Base-by-base conservation (phyloP, 768 basidiomycete species). In the Tephrocybe sp. region DNA sequence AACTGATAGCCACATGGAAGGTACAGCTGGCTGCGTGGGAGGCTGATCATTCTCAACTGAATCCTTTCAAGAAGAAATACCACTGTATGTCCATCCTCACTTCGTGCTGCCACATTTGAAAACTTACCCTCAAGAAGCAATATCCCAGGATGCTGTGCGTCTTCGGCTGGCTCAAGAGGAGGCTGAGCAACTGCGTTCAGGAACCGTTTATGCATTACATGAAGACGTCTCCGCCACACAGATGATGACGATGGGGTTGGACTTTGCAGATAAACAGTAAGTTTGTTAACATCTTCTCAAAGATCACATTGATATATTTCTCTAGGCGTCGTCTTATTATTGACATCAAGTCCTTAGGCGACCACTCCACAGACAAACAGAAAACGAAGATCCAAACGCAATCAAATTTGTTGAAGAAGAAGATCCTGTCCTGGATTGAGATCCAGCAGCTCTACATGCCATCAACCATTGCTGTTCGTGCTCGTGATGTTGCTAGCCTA, bases 231-330 rank as follows among this genome's bases (percentile, higher is more conserved):
- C 42, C 8, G 46, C 40, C 16, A 36, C 22, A 5, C 43, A 39
- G 24, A 24, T 48, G 12, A 38, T 58, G 2, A 54, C 27, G 1
- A 50, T 48, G 40, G 56, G 56, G 1, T 33, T 60, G 8, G 59
- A 60, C n/a, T 36, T 55, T 1, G 54, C 57, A 25, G 53, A 56
- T 12, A 55, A 56, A 44, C 57, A 58, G 57, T 58, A 22, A 21
- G 54, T 55, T 34, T 34, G 6, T 8, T 34, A 15, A 3, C 6
- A 21, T 25, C 15, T 34, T 9, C 13, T 42, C 10, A 4, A 3
- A 25, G 25, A 5, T 15, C 9, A 23, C 19, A n/a, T 29, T 19
- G 10, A 27, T 13, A 7, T 21, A 22, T 3, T 34, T 34, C 13
- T 4, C 33, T 8, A 34, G 47, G 27, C 34, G 25, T 16, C 21